Base-by-base conservation (phyloP, 73 alveolate species). In the Paramecium octaurelia region DNA sequence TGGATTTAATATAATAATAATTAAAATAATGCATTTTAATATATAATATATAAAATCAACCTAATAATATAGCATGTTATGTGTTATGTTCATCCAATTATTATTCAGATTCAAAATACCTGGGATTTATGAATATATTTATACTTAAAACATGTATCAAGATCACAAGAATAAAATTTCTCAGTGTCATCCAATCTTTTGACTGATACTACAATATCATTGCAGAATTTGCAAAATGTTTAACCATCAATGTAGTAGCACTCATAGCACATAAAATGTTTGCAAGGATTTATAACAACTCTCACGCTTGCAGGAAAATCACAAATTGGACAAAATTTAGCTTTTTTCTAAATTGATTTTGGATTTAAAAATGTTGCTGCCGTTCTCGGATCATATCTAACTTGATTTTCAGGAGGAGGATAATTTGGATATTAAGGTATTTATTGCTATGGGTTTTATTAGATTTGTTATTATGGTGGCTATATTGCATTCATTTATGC, bases 261-360 rank as follows among this genome's bases (percentile, higher is more conserved):
- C 87, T 95, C 96, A 89, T 88, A 95, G 68, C 97, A 95, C 96
- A 95, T 93, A 46, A 95, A 93, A 89, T 95, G 97, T 58, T 86
- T 94, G 77, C 97, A 95, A 21, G 97, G 97, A 64, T 77, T 59
- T 29, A 93, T 93, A 69, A 92, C 93, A 31, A 95, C 95, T 89
- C 97, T 95, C 60, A 95, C 97, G 48, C 93, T 95, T 93, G 93
- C 93, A 40, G 97, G 97, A 73, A 58, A 93, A 89, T 95, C 97
- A 58, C 97, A 95, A 16, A 95, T 95, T n/a, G 97, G 97, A 40
- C 97, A 95, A 86, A 95, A 95, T 93, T 95, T 95, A 16, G 93
- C 75, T 88, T 88, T 95, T 24, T 80, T 80, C 38, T 44, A 35
- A 42, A 80, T 80, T 48, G 91, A 80, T 80, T 80, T 80, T 8